Base-by-base conservation (phyloP, 441 rosid genomes). In the Lepidium campestre region DNA sequence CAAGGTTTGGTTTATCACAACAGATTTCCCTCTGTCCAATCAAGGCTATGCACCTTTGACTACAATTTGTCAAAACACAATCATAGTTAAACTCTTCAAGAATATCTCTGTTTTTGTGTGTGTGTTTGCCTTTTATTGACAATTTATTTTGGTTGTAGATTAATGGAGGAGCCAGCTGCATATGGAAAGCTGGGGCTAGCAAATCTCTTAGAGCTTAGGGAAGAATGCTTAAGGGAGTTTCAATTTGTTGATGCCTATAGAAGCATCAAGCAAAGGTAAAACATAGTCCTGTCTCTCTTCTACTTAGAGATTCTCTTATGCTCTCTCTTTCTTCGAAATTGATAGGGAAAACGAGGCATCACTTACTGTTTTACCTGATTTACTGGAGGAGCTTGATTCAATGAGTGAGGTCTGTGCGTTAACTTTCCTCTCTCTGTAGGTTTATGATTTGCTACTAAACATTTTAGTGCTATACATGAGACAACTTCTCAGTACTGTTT, bases 81-180 rank as follows among this genome's bases (percentile, higher is more conserved):
- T 70, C 31, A 29, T 55, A 18, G 31, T 36, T 47, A n/a, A 8
- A 47, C 18, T 45, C 54, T 44, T 67, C 52, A 47, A 55, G 29
- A 48, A 56, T 1, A 8, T n/a, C 10, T 3, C n/a, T 0, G 4
- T 34, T n/a, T 23, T 15, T 12, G 27, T 44, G 14, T 1, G 29
- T 64, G 15, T 1, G 20, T 64, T 65, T 49, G 8, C 41, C 34
- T 58, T 42, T 19, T 1, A 9, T n/a, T 62, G 62, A 70, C 22
- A 53, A 7, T 11, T 40, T 31, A 39, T 39, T 34, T 50, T 59
- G 65, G 56, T 5, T 67, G 58, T 72, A 94, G 99, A 81, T 81
- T 94, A 83, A 94, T 89, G 89, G 97, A 94, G 77, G 99, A 94
- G 80, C 98, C 98, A 39, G 90, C 98, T 58, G 99, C 99, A 62